Conservation (phyloP, 192 early-diverging fungal genomes). For the Rhizophlyctis rosea region DNA sequence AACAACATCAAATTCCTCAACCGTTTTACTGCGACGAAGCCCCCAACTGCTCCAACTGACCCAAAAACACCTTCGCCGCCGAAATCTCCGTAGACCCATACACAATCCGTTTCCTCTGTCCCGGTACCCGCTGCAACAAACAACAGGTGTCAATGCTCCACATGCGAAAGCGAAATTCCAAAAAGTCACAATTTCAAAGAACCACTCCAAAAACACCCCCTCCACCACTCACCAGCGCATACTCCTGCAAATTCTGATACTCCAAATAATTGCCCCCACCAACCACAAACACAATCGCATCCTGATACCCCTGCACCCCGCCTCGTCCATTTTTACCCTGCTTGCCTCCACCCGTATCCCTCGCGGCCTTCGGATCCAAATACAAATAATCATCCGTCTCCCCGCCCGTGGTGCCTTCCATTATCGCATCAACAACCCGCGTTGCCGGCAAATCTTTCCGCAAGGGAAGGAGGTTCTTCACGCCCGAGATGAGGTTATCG, state of each 20-base stretch:
- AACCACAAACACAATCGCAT: slow-evolving; percentile 96
- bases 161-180: background rate
- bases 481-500: slow-evolving; percentile 68
- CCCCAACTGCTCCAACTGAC: slow-evolving; percentile 72
- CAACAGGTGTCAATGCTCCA: background rate
- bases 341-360: slow-evolving; percentile 1
- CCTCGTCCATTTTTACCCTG: slow-evolving; percentile 13
- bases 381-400: slow-evolving; percentile 79
- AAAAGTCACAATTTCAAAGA: slow-evolving; percentile 5
- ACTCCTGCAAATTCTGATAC: slow-evolving; percentile 93
- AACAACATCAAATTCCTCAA: background rate
- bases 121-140: slow-evolving; percentile 14
- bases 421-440: slow-evolving; percentile 77
- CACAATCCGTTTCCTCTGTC: slow-evolving; percentile 72
- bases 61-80: slow-evolving; percentile 74
- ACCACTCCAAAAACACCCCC: background rate
- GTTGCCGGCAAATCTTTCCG: slow-evolving; percentile 87
- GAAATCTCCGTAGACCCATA: slow-evolving; percentile 94
- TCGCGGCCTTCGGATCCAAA: slow-evolving; percentile 78
- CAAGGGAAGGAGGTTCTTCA: slow-evolving; percentile 91
- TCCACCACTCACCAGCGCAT: slow-evolving; percentile 72
- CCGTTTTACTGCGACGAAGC: background rate
- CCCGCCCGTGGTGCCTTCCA: slow-evolving; percentile 62
- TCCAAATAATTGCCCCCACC: slow-evolving; percentile 99
- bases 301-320: slow-evolving; percentile 58